Conservation (phyloP, 805 yeast species). For the Yarrowia sp. region DNA sequence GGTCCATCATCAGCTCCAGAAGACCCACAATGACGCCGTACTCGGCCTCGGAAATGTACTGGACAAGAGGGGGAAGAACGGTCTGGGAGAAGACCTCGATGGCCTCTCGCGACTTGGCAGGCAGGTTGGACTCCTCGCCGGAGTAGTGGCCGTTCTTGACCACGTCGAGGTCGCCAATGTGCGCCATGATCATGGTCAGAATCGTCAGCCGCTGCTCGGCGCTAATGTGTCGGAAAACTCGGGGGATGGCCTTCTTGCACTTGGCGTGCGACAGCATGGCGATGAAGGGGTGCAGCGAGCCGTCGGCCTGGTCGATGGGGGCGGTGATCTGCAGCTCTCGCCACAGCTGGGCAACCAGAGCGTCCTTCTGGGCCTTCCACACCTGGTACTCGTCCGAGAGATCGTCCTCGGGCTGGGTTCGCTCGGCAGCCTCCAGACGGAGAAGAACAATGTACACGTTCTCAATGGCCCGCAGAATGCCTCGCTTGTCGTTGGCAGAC, state of each 20-base stretch:
- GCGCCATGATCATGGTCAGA: conserved; percentile 77
- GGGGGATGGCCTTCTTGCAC: conserved; percentile 86
- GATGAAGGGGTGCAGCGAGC: conserved; percentile 71
- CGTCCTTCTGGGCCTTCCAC: conserved; percentile 50
- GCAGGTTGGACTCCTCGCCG: conserved; percentile 51
- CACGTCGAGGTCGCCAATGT: conserved; percentile 79
- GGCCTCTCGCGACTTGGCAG: conserved; percentile 62
- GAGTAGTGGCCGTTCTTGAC: conserved; percentile 78
- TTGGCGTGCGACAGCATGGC: conserved; percentile 84
- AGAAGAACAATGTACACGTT: conserved; percentile 77
- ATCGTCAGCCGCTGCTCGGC: conserved; percentile 79
- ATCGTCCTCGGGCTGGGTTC: conserved; percentile 57
- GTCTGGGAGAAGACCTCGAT: conserved; percentile 81
- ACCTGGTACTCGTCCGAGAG: conserved; percentile 45
- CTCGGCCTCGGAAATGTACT: conserved; percentile 80
- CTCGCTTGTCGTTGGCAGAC: conserved; percentile 51
- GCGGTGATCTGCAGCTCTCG: conserved; percentile 77
- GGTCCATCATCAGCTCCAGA: conserved; percentile 70
- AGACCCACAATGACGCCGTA: conserved; percentile 80
- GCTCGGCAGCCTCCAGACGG: conserved; percentile 76
- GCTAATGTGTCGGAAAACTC: conserved; percentile 82
- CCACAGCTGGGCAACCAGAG: conserved; percentile 62
- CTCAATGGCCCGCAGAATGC: conserved; percentile 75
- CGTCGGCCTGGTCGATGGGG: conserved; percentile 59
- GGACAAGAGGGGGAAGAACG: conserved; percentile 82